phyloP scores from a whole-genome alignment of 192 early-diverging fungal genomes.

The Linnemannia zychae region DNA sequence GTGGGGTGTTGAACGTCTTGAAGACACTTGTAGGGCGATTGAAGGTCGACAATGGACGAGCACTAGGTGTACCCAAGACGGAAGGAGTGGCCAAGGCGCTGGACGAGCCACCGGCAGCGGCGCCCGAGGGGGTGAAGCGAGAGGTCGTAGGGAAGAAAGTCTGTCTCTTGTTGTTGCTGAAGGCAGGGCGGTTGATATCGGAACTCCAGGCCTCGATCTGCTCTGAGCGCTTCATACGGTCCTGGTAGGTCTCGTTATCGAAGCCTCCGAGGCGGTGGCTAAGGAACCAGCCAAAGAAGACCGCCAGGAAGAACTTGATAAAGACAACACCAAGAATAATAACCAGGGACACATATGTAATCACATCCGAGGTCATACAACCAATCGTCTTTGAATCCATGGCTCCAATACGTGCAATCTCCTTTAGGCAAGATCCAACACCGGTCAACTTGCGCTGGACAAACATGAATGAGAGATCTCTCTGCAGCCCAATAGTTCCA shows the following conservation, averaged over 20 bases:
- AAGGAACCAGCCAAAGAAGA: constrained; percentile 88
- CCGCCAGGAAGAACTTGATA: constrained; percentile 81
- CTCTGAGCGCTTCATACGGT: constrained; percentile 74
- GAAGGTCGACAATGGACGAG: constrained; percentile 46
- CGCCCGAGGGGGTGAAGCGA: constrained; percentile 60
- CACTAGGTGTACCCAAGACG: constrained; percentile 12
- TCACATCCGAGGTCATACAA: constrained; percentile 85
- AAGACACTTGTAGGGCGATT: constrained; percentile 54
- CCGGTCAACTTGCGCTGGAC: constrained; percentile 53
- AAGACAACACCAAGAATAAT: constrained; percentile 75
- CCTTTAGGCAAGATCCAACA: constrained; percentile 77
- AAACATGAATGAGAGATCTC: constrained; percentile 61
- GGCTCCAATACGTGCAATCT: constrained; percentile 82
- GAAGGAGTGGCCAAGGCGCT: constrained; percentile 24
- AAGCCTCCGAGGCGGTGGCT: constrained; percentile 83
- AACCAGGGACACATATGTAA: constrained; percentile 81
- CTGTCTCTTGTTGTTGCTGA: constrained; percentile 53
- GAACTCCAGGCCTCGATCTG: constrained; percentile 85
- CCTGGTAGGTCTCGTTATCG: constrained; percentile 72
- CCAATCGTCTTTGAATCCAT: constrained; percentile 86
- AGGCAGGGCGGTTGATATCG: constrained; percentile 70
- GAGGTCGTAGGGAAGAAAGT: constrained; percentile 48
- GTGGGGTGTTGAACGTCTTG: constrained; percentile 45
- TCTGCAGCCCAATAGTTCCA: constrained; percentile 23
- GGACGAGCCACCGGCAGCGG: constrained; percentile 28